Base-by-base conservation (phyloP, 495 filamentous ascomycete species). In the Lophium mytilinum region DNA sequence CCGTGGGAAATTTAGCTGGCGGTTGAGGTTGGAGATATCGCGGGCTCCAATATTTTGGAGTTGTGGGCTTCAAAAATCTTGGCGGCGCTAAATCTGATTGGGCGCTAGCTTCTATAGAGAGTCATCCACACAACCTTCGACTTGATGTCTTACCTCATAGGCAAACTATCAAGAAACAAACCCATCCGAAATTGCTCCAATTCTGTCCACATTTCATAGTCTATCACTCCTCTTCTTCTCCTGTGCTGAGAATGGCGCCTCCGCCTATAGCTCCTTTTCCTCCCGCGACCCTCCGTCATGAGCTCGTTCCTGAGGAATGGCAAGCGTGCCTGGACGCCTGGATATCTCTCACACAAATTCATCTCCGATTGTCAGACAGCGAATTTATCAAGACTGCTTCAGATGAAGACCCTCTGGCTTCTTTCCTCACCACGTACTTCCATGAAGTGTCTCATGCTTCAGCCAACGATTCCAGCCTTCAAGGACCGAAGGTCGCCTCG, bases 211-310 rank as follows among this genome's bases (percentile, higher is more conserved):
- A 30, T 30, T 30, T 30, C 24, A 30, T 30, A 30, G 24, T 30
- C 24, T 30, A 30, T 30, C 24, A 30, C 24, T 30, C 24, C 24
- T 30, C 24, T 45, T 34, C 37, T 11, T 34, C 15, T 45, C 43
- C 24, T 2, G 24, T 30, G 6, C 6, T 30, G 56, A 9, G 17
- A 30, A 76, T 79, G 68, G 62, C 68, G 34, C 75, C 88, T 17
- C 89, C 89, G 24, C 76, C 80, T 24, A 77, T 95, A 68, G 88
- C 87, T 39, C 77, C 86, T 4, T 88, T 90, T 60, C 90, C 90
- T 19, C 77, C 83, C 42, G 72, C 79, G n/a, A 72, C 73, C 52
- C 81, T 89, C 72, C 80, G 84, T 60, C 78, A 79, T 34, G 78
- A 77, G 54, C 76, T 94, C 35, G 72, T 77, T 9, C 78, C 83